Evolutionary conservation across 352 stramenopile genomes (phyloP).

Genomic region (Phytopythium litorale): DNA sequence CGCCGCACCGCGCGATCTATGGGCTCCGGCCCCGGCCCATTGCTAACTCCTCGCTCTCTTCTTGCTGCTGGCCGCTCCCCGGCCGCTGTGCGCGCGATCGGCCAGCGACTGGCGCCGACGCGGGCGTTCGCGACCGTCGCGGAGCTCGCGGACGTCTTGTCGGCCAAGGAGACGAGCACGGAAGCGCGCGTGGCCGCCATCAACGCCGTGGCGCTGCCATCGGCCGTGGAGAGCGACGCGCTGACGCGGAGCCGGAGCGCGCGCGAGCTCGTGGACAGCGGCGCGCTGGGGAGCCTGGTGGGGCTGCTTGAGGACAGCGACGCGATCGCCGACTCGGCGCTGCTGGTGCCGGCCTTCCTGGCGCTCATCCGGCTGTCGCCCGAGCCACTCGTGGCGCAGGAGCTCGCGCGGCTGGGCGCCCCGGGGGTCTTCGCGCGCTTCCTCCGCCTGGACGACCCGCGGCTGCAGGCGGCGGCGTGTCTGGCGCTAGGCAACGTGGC

Average conservation of each 20-base stretch:
- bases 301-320: slow-evolving; percentile 48
- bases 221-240: slow-evolving; percentile 15
- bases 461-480: slow-evolving; percentile 58
- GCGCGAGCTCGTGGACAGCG: slow-evolving; percentile 55
- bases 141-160: slow-evolving; percentile 27
- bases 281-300: slow-evolving; percentile 38
- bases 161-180: slow-evolving; percentile 28
- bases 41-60: background rate
- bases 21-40: too few relatives aligned
- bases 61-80: background rate
- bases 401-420: slow-evolving; percentile 52
- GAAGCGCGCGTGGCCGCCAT: slow-evolving; percentile 33
- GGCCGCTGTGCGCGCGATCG: background rate
- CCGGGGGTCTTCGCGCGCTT: slow-evolving; percentile 36
- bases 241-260: slow-evolving; percentile 31
- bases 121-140: slow-evolving; percentile 8
- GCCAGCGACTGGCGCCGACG: too few relatives aligned
- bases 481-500: slow-evolving; percentile 64
- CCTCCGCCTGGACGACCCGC: slow-evolving; percentile 32
- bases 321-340: slow-evolving; percentile 34
- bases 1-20: background rate
- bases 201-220: slow-evolving; percentile 22
- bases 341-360: slow-evolving; percentile 63
- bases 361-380: slow-evolving; percentile 57
- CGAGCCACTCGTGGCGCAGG: slow-evolving; percentile 44